Evolutionary conservation across 1,284 basidiomycete species (phyloP).

Genomic region (Athelia psychrophila): DNA sequence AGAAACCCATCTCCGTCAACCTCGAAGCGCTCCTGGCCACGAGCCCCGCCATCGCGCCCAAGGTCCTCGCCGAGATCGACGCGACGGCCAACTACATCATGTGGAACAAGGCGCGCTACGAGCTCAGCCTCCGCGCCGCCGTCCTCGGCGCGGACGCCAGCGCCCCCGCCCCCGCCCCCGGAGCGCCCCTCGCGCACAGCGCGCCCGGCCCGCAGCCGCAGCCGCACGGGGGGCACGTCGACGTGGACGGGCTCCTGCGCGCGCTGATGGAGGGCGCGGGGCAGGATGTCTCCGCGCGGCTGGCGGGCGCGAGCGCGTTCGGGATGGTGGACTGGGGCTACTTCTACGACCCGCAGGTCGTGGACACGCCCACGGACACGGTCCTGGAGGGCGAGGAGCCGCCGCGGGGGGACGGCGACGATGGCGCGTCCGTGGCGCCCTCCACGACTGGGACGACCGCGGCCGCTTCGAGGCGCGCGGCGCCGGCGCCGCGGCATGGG

Average conservation of each 20-base stretch:
- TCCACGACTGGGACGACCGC: not conserved
- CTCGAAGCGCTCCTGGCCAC: not conserved
- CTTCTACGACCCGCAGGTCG: not conserved
- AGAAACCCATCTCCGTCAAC: not conserved
- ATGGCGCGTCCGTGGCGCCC: not conserved
- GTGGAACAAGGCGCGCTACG: slow-evolving; percentile 1
- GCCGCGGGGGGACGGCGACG: not conserved
- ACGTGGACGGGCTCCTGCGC: not conserved
- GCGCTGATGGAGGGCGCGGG: not conserved
- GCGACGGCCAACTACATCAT: not conserved
- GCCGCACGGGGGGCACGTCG: not conserved
- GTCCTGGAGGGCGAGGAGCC: not conserved
- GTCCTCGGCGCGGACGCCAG: not conserved
- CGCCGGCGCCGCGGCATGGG: not conserved
- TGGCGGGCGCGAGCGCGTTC: not conserved
- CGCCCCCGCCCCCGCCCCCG: not conserved
- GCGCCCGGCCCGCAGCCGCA: no score
- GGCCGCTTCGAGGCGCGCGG: not conserved
- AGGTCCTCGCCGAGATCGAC: slow-evolving; percentile 1
- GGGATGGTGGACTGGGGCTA: slow-evolving; percentile 1
- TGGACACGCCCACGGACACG: not conserved
- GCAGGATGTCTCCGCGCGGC: not conserved
- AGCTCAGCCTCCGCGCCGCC: not conserved
- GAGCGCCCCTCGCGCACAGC: not conserved
- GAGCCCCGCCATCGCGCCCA: not conserved